phyloP scores from a whole-genome alignment of 2,329 filamentous ascomycete genomes.

The Apiospora rasikravindrae region DNA sequence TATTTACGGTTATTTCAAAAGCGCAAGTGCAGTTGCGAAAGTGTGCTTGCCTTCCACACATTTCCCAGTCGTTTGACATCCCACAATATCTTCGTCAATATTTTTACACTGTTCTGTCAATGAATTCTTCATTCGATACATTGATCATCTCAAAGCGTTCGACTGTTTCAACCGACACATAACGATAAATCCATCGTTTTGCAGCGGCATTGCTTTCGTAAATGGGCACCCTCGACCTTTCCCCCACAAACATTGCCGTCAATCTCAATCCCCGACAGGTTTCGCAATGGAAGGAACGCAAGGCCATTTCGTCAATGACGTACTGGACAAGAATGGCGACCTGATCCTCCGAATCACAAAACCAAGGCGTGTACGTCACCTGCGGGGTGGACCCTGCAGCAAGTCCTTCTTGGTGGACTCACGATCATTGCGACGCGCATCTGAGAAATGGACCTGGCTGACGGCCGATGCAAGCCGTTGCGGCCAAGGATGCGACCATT shows the following conservation, averaged over 20 bases:
- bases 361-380: too few relatives aligned
- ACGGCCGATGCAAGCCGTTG: not conserved
- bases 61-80: too few relatives aligned
- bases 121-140: not conserved
- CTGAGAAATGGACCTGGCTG: not conserved
- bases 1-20: too few relatives aligned
- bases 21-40: too few relatives aligned
- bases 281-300: not conserved
- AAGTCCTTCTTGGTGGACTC: not conserved
- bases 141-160: not conserved
- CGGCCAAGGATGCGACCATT: not conserved
- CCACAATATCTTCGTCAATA: too few relatives aligned
- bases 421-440: not conserved
- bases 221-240: not conserved
- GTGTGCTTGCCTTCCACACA: too few relatives aligned
- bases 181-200: not conserved
- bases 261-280: not conserved
- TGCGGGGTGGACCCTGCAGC: not conserved
- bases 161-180: not conserved
- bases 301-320: not conserved
- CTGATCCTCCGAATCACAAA: not conserved
- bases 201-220: not conserved
- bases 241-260: too few relatives aligned
- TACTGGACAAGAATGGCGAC: not conserved
- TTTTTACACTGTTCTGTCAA: too few relatives aligned